phyloP scores from a whole-genome alignment of 1,284 basidiomycete genomes.

The Afroboletus lepidellus region DNA sequence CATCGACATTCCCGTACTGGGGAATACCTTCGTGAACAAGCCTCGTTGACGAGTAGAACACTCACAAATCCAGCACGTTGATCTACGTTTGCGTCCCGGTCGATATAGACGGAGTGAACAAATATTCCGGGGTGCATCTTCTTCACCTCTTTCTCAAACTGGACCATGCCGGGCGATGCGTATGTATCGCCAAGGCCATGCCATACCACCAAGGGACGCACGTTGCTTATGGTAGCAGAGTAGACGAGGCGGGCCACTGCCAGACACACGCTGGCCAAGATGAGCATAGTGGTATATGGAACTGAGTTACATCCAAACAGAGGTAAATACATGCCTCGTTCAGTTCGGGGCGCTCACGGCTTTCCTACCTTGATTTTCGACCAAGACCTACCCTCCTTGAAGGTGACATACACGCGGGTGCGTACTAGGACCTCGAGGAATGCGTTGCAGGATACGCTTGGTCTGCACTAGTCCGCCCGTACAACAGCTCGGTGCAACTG shows the following conservation, averaged over 20 bases:
- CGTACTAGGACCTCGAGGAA: too few species aligned
- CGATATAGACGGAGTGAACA: constrained; percentile 79
- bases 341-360: too few species aligned
- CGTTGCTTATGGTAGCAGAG: constrained; percentile 13
- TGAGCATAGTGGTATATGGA: constrained; percentile 13
- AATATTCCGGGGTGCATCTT: constrained; percentile 81
- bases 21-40: constrained; percentile 2
- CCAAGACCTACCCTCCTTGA: too few species aligned
- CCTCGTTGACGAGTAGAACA: constrained; percentile 18
- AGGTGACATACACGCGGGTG: too few species aligned
- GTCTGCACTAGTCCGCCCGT: too few species aligned
- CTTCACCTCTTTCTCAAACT: constrained; percentile 68
- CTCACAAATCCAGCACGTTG: constrained; percentile 78
- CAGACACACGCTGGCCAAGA: constrained; percentile 12
- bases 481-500: too few species aligned
- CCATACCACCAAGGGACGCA: constrained; percentile 87
- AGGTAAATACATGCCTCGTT: background rate
- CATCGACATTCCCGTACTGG: constrained; percentile 80
- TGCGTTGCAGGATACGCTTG: too few species aligned
- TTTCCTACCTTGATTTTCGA: too few species aligned
- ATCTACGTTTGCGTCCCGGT: constrained; percentile 68
- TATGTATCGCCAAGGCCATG: constrained; percentile 86
- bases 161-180: constrained; percentile 63
- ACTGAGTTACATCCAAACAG: background rate
- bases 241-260: constrained; percentile 9